phyloP scores from a whole-genome alignment of 139 green algal genomes.

The Micromonas pusilla region DNA sequence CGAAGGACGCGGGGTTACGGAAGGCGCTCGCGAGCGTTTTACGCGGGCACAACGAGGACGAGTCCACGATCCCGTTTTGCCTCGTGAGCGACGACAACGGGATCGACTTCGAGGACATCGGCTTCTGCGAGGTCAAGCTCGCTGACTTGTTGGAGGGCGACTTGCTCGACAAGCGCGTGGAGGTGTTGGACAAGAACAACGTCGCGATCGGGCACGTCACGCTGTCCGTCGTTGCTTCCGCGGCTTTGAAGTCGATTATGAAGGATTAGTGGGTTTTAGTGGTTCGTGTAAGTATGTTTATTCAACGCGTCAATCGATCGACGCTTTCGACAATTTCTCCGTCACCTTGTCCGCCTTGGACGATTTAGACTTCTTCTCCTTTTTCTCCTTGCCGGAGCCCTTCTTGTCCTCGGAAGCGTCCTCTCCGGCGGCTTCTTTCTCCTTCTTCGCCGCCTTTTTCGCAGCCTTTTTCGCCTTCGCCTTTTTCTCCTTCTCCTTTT shows the following conservation, averaged over 20 bases:
- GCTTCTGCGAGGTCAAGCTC: neutral
- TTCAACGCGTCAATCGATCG: neutral
- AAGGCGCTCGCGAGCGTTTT: neutral
- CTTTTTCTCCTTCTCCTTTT: slow-evolving; percentile 3
- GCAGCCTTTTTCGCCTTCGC: neutral
- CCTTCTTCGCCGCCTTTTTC: neutral
- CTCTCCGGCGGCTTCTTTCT: neutral
- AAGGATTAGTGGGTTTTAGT: neutral
- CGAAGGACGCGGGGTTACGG: neutral
- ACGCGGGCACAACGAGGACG: neutral
- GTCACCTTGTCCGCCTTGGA: neutral
- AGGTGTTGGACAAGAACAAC: neutral
- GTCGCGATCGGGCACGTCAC: neutral
- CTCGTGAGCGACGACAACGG: neutral
- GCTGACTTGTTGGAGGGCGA: neutral
- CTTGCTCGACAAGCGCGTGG: neutral
- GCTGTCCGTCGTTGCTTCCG: no score
- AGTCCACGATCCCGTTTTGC: neutral
- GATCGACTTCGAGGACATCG: neutral
- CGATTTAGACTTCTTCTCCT: slow-evolving; percentile 16
- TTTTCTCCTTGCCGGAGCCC: slow-evolving; percentile 6
- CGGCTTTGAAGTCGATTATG: neutral
- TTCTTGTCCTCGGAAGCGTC: slow-evolving; percentile 7
- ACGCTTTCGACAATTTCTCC: neutral
- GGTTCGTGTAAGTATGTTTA: neutral